phyloP scores from a whole-genome alignment of 1,139 yeast species.

The Hansenula sp. region DNA sequence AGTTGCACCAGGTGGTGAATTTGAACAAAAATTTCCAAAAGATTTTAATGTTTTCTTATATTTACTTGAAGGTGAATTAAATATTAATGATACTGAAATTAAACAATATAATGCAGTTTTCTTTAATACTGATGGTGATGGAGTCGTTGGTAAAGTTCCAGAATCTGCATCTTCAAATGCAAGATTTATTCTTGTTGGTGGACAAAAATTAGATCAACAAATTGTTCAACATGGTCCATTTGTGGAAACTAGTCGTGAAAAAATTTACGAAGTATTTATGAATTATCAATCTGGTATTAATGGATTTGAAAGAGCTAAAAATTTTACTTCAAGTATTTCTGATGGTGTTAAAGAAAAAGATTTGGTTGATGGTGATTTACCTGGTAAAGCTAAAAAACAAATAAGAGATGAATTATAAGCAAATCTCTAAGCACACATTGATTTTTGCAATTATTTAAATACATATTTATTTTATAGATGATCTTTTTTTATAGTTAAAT shows the following conservation, averaged over 20 bases:
- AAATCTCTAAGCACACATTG: neutral
- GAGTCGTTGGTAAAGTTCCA: conserved; percentile 46
- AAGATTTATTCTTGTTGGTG: conserved; percentile 68
- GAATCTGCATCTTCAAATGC: conserved; percentile 29
- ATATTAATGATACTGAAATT: conserved; percentile 40
- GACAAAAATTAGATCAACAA: conserved; percentile 70
- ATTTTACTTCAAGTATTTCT: conserved; percentile 65
- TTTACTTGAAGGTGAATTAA: conserved; percentile 59
- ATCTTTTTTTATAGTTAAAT: too few species aligned
- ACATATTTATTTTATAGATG: neutral
- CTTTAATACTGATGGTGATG: conserved; percentile 63
- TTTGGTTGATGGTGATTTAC: conserved; percentile 3
- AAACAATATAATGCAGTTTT: conserved; percentile 53
- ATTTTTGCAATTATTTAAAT: neutral
- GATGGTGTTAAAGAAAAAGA: conserved; percentile 42
- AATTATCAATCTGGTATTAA: conserved; percentile 66
- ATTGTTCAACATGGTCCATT: conserved; percentile 90
- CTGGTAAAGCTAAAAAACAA: conserved; percentile 2
- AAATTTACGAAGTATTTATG: conserved; percentile 61
- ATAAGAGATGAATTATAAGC: conserved; percentile 15
- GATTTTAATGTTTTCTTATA: conserved; percentile 74
- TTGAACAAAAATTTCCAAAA: conserved; percentile 55
- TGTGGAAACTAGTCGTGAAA: conserved; percentile 62
- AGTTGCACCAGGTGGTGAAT: conserved; percentile 64
- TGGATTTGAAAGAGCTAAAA: conserved; percentile 68